Conservation (phyloP, 805 yeast species). For the Starmerella riodocensis region DNA sequence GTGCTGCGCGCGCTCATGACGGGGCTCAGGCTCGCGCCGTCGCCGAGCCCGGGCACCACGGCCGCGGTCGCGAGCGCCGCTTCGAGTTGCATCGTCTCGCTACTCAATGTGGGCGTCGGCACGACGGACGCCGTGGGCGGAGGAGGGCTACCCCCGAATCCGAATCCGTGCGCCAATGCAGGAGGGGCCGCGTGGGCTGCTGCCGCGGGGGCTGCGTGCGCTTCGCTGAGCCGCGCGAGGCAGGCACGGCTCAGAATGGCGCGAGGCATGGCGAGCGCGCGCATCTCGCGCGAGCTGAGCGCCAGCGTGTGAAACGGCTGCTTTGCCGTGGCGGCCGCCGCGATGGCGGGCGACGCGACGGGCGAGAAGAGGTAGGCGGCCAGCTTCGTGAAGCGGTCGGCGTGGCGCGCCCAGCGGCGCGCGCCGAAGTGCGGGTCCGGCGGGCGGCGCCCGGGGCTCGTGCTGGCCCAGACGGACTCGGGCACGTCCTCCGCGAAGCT, state of each 20-base stretch:
- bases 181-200: no score
- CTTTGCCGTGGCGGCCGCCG: no score
- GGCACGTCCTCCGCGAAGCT: conserved; percentile 28
- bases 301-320: conserved; percentile 15
- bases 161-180: no score
- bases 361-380: conserved; percentile 7
- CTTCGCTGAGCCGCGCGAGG: conserved; percentile 2
- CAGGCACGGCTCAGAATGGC: conserved; percentile 10
- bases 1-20: no score
- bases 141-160: no score
- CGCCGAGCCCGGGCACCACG: no score
- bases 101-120: no score
- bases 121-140: no score
- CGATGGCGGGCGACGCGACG: conserved; percentile 1
- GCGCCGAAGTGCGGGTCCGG: conserved; percentile 22
- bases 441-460: conserved; percentile 15
- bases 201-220: no score
- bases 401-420: conserved; percentile 20
- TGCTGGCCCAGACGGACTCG: conserved; percentile 24
- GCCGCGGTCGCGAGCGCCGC: no score
- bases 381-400: conserved; percentile 3
- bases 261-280: conserved; percentile 7
- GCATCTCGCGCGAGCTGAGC: conserved; percentile 5
- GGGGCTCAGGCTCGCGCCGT: no score
- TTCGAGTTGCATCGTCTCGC: no score